Base-by-base conservation (phyloP, 1,139 yeast species). In the Suhomyces choctaworum region DNA sequence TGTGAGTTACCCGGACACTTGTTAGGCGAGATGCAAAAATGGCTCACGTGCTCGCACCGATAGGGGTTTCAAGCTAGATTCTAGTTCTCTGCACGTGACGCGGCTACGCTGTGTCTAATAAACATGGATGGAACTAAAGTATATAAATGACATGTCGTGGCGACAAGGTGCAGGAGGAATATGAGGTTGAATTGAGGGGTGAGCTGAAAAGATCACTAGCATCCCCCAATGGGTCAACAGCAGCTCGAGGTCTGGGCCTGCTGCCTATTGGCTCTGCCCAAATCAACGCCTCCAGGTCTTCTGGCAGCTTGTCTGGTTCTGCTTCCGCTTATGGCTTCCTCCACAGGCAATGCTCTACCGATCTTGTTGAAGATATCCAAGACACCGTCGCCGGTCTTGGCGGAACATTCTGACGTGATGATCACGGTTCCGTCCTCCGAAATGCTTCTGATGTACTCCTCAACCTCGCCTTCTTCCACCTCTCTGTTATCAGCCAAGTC, bases 401-500 rank as follows among this genome's bases (percentile, higher is more conserved):
- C 76, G 11, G 76, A 70, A 48, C 76, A 70, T 48, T 70, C 74
- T 9, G 64, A 51, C n/a, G 58, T 51, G 29, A 69, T 53, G 22
- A 54, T 48, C 16, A 55, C 53, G 35, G 50, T 54, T 14, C 56
- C 62, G 26, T 55, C 60, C 24, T 54, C 57, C 38, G 58, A 56
- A 22, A 64, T 51, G 37, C 54, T 56, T 22, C 52, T 52, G 17
- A 68, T 55, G 40, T 68, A 70, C 29, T 61, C 63, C 29, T 48
- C 54, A 1, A 70, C 69, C 37, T 66, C 72, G 9, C 49, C 46
- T 41, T 55, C 59, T 3, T 59, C 61, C 2, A 70, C 73, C 70
- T 59, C 94, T 68, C 60, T 68, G 16, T 64, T 69, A 1, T 63
- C 74, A 8, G 60, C 65, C 47, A 90, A 64, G 68, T 92, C 97